Percentiles rank a stretch among this genome's conserved stretches.
phyloP scores from a whole-genome alignment of 1,139 yeast genomes.

The Kodamaea plutei region DNA sequence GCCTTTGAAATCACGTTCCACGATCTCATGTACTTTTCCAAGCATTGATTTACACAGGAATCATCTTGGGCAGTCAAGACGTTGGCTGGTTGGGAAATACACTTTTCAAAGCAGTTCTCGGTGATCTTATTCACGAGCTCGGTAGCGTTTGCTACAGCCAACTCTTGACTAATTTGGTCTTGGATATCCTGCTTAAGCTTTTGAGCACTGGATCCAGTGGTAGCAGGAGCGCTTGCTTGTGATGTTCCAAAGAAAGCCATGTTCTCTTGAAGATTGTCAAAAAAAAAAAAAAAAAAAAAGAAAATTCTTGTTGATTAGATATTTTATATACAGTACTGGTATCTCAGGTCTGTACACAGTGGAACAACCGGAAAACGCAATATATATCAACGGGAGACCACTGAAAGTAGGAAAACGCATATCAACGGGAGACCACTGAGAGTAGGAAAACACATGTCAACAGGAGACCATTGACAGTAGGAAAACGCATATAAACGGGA shows the following conservation, averaged over 20 bases:
- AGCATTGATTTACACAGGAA: constrained; percentile 67
- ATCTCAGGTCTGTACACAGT: too few species aligned
- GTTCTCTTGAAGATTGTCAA: constrained; percentile 3
- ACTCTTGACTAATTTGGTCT: constrained; percentile 71
- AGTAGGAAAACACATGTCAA: too few species aligned
- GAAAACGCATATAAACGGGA: too few species aligned
- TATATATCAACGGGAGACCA: too few species aligned
- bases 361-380: too few species aligned
- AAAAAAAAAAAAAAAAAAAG: constrained; percentile 3
- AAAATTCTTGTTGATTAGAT: too few species aligned
- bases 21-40: constrained; percentile 84
- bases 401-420: too few species aligned
- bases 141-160: constrained; percentile 86
- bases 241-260: constrained; percentile 35
- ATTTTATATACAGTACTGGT: too few species aligned
- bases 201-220: constrained; percentile 18
- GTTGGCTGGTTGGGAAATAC: constrained; percentile 56
- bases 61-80: constrained; percentile 31
- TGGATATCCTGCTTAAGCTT: constrained; percentile 57
- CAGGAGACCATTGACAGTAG: too few species aligned
- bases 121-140: constrained; percentile 82
- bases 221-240: constrained; percentile 16
- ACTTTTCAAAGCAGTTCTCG: constrained; percentile 82
- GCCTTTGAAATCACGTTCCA: constrained; percentile 83
- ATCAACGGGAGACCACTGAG: too few species aligned